Conservation (phyloP, 495 filamentous ascomycete species). For the Penicillium egyptiacum region DNA sequence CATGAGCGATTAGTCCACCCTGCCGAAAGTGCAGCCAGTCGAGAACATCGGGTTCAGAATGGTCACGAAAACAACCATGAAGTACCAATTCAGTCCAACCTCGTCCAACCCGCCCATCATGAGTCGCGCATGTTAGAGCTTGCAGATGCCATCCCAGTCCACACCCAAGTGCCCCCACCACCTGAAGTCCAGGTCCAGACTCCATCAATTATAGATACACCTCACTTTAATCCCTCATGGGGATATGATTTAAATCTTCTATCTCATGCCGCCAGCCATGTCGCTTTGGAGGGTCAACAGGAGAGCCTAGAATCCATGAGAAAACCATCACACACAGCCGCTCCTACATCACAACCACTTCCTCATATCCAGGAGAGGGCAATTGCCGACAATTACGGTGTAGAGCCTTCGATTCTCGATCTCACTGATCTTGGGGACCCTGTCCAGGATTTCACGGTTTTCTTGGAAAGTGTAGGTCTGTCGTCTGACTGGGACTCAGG, state of each 20-base stretch:
- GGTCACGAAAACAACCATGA: constrained; percentile 32
- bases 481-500: constrained; percentile 54
- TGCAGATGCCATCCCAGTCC: constrained; percentile 45
- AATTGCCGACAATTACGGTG: constrained; percentile 48
- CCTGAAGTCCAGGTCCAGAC: constrained; percentile 44
- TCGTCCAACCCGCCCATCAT: constrained; percentile 42
- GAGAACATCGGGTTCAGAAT: constrained; percentile 42
- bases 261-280: constrained; percentile 52
- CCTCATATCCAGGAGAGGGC: constrained; percentile 38
- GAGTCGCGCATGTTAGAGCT: constrained; percentile 52
- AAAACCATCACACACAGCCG: constrained; percentile 36
- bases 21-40: constrained; percentile 52
- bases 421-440: constrained; percentile 49
- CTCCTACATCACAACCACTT: constrained; percentile 36
- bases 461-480: constrained; percentile 51
- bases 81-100: constrained; percentile 39
- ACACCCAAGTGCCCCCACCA: constrained; percentile 39
- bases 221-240: constrained; percentile 53
- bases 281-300: constrained; percentile 50
- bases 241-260: constrained; percentile 52
- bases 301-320: constrained; percentile 45
- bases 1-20: constrained; percentile 74
- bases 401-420: constrained; percentile 50
- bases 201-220: constrained; percentile 45
- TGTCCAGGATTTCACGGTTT: constrained; percentile 52